These are phyloP conservation scores for Haberlea rhodopensis DNA, from an alignment of 257 asterid species.

Conservation along the genomic window DNA sequence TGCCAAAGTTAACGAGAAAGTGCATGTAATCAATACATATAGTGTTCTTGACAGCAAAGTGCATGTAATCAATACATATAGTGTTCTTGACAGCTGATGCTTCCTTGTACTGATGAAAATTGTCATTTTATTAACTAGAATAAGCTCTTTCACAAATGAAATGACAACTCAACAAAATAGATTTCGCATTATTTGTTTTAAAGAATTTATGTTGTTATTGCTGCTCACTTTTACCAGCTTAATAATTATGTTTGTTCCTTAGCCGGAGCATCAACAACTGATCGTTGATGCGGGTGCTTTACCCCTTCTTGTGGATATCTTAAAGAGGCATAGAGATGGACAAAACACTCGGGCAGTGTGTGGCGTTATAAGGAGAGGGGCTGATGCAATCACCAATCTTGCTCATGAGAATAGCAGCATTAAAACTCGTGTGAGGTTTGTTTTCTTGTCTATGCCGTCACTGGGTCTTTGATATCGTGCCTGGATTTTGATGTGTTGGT, in stretches of 20 bases:
- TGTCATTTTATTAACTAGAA: not conserved
- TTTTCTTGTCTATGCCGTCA: constrained; percentile 20
- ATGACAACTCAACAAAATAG: constrained; percentile 7
- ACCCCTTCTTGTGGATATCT: constrained; percentile 77
- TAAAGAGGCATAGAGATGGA: constrained; percentile 61
- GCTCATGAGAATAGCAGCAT: constrained; percentile 97
- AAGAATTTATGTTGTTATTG: not conserved
- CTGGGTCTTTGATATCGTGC: not conserved
- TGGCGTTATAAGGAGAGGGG: constrained; percentile 89
- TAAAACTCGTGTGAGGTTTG: constrained; percentile 88
- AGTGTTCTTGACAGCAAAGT: constrained; percentile 7
- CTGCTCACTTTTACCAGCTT: not conserved
- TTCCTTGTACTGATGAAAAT: not conserved
- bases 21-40: not conserved
- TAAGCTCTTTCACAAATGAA: not conserved
- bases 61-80: not conserved
- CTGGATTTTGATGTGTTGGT: not conserved
- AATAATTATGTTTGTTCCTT: constrained; percentile 29
- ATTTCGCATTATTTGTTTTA: constrained; percentile 12
- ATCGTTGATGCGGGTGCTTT: constrained; percentile 97
- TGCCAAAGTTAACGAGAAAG: not conserved
- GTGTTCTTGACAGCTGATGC: constrained; percentile 12
- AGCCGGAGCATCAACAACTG: constrained; percentile 99
- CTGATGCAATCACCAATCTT: constrained; percentile 96
- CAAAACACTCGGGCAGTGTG: constrained; percentile 73